Percentiles rank a stretch among this genome's conserved stretches.
phyloP scores from a whole-genome alignment of 495 filamentous ascomycete species.

The Neurospora sp. region DNA sequence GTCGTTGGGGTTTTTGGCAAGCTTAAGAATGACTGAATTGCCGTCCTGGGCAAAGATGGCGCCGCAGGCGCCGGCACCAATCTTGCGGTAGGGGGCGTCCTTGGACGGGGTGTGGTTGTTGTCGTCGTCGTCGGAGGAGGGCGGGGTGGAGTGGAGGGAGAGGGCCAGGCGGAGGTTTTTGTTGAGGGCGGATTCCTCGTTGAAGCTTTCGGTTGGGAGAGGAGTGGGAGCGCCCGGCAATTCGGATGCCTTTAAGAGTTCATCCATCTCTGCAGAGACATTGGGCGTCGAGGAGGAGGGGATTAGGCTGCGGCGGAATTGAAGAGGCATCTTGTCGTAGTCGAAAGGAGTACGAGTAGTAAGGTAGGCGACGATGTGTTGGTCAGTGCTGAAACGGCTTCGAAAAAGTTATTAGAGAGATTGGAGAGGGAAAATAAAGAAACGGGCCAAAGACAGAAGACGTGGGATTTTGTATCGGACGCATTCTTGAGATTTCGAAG shows the following conservation, averaged over 20 bases:
- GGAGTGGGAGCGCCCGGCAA: background rate
- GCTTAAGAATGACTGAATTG: conserved; percentile 1
- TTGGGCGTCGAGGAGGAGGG: background rate
- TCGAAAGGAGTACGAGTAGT: background rate
- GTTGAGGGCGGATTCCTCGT: background rate
- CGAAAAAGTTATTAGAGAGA: no score
- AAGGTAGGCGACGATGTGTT: background rate
- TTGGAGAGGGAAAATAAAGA: no score
- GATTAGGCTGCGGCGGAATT: background rate
- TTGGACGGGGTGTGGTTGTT: background rate
- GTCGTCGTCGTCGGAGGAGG: background rate
- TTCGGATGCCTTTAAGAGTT: background rate
- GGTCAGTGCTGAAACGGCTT: no score
- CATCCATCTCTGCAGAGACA: background rate
- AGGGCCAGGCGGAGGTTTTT: background rate
- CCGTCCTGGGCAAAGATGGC: conserved; percentile 5
- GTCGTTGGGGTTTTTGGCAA: background rate
- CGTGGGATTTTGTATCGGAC: background rate
- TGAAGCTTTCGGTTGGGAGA: background rate
- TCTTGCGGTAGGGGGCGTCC: background rate
- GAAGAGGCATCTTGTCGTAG: background rate
- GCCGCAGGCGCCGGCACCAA: conserved; percentile 14
- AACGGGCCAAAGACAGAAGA: background rate
- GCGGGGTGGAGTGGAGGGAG: background rate
- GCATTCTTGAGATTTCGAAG: background rate